These are phyloP conservation scores for Cercospora citrullina DNA, from an alignment of 2,329 filamentous ascomycete species.

Conservation along the genomic window DNA sequence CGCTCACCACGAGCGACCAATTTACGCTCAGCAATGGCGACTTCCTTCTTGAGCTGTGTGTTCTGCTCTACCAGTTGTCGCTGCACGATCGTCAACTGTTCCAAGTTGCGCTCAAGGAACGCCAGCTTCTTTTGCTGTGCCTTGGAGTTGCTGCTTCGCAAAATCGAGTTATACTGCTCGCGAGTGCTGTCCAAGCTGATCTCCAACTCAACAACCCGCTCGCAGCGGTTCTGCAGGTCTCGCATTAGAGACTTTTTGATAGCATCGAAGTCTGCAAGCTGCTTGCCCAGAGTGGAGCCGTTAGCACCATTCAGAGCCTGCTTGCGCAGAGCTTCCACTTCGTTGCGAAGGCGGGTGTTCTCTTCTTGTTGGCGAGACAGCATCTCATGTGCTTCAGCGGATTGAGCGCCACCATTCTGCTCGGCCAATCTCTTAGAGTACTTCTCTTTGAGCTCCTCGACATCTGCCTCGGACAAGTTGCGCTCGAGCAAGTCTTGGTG, in stretches of 20 bases:
- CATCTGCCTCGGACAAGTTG: conserved; percentile 75
- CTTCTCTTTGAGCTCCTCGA: conserved; percentile 78
- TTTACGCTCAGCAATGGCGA: conserved; percentile 96
- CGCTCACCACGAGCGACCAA: conserved; percentile 94
- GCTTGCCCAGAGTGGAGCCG: conserved; percentile 81
- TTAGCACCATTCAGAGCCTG: conserved; percentile 60
- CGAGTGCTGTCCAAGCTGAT: conserved; percentile 96
- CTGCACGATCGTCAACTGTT: conserved; percentile 96
- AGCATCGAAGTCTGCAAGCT: conserved; percentile 96
- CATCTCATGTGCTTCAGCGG: conserved; percentile 69
- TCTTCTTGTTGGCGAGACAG: conserved; percentile 77
- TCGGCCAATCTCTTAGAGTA: conserved; percentile 75
- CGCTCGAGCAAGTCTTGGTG: conserved; percentile 80
- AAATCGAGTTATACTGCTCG: conserved; percentile 98
- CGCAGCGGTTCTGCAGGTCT: conserved; percentile 95
- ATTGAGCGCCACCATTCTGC: conserved; percentile 39
- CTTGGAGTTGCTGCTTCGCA: conserved; percentile 94
- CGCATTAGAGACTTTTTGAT: conserved; percentile 99
- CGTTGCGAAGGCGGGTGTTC: conserved; percentile 74
- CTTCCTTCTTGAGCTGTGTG: conserved; percentile 95
- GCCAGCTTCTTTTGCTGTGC: conserved; percentile 99
- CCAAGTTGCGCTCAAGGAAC: conserved; percentile 95
- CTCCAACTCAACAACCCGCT: conserved; percentile 93
- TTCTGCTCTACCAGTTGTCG: conserved; percentile 98
- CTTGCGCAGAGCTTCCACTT: conserved; percentile 81